Conservation (phyloP, 148 eudicot species). For the Rhododendron mucronatum region DNA sequence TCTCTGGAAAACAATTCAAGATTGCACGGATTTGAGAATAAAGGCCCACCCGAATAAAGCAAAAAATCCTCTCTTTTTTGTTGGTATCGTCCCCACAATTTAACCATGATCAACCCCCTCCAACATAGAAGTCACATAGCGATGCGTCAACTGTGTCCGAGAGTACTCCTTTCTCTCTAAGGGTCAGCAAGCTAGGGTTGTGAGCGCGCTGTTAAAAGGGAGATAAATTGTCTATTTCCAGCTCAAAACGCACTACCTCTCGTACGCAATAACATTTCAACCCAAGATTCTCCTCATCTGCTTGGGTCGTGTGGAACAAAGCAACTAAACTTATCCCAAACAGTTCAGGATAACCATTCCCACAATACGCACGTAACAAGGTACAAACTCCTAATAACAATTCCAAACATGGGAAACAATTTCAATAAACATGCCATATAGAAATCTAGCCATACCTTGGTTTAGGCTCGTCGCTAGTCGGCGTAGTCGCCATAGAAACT, state of each 20-base stretch:
- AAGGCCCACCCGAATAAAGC: background rate
- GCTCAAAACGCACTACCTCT: background rate
- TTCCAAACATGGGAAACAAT: background rate
- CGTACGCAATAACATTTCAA: background rate
- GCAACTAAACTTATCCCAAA: background rate
- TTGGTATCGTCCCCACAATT: background rate
- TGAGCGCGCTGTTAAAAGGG: background rate
- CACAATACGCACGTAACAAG: no score
- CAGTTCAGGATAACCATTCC: background rate
- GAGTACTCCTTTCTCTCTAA: background rate
- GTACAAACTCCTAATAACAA: background rate
- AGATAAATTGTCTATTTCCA: background rate
- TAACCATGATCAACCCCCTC: background rate
- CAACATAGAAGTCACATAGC: background rate
- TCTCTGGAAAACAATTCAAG: background rate
- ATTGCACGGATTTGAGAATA: background rate
- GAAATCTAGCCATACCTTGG: constrained; percentile 34
- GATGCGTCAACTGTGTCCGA: background rate
- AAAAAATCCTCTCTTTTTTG: background rate
- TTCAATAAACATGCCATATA: background rate
- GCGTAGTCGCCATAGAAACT: constrained; percentile 26
- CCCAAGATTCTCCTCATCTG: background rate
- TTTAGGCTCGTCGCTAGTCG: constrained; percentile 21
- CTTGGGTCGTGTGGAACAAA: background rate
- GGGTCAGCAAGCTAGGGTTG: background rate